A percentile compares a stretch with the other conserved stretches of the same genome.
These are phyloP conservation scores for Inga laurina DNA, from an alignment of 306 rosid species.

Conservation along the genomic window DNA sequence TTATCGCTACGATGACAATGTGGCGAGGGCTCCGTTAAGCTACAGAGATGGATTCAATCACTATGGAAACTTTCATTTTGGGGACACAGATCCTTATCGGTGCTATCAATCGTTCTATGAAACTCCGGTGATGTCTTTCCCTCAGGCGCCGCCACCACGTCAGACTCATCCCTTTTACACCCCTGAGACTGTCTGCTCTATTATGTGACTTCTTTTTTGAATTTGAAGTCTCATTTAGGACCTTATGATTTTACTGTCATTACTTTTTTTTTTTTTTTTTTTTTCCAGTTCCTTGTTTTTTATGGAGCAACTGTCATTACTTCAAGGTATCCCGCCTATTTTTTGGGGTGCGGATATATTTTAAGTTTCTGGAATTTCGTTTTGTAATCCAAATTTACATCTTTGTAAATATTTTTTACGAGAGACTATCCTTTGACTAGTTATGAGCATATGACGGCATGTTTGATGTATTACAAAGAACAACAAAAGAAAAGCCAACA, in stretches of 20 bases:
- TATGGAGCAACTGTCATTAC: background rate
- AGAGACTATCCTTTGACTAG: background rate
- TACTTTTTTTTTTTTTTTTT: too few species aligned
- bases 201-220: background rate
- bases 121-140: background rate
- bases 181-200: slow-evolving; percentile 15
- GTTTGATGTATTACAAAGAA: background rate
- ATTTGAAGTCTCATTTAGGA: background rate
- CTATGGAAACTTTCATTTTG: background rate
- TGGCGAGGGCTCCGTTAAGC: background rate
- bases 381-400: background rate
- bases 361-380: background rate
- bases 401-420: background rate
- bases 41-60: slow-evolving; percentile 5
- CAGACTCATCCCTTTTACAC: slow-evolving; percentile 17
- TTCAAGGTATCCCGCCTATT: background rate
- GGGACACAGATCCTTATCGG: background rate
- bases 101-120: slow-evolving; percentile 17
- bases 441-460: background rate
- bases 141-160: background rate
- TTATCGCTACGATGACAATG: background rate
- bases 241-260: background rate
- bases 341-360: background rate
- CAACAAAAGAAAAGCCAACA: too few species aligned
- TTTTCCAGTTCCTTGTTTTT: too few species aligned